phyloP scores from a whole-genome alignment of 169 alveolate species.

The Hammondia hammondi region DNA sequence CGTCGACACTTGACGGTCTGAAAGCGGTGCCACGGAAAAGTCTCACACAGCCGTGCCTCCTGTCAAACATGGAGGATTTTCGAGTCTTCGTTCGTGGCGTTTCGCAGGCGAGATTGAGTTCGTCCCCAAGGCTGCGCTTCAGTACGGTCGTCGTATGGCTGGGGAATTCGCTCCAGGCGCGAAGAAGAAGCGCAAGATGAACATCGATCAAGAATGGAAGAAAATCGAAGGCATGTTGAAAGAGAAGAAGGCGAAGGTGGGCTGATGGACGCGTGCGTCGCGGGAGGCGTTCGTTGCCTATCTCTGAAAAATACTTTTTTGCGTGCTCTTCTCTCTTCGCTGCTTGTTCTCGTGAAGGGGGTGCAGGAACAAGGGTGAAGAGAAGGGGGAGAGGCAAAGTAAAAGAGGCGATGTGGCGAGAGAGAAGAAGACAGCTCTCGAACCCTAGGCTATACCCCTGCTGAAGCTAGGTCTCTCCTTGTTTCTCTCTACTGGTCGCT shows the following conservation, averaged over 20 bases:
- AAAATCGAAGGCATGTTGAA: slow-evolving; percentile 35
- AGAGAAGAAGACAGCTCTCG: no score
- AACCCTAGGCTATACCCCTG: no score
- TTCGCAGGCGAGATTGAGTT: slow-evolving; percentile 41
- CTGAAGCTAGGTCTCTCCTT: no score
- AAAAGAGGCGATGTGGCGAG: no score
- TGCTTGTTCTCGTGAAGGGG: not conserved
- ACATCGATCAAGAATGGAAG: slow-evolving; percentile 58
- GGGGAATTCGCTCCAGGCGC: slow-evolving; percentile 1
- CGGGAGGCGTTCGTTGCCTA: not conserved
- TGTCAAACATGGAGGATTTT: no score
- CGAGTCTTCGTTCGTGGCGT: not conserved
- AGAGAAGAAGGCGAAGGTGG: not conserved
- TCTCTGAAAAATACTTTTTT: not conserved
- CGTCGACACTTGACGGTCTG: no score
- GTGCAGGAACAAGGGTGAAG: no score
- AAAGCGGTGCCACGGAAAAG: no score
- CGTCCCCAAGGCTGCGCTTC: slow-evolving; percentile 52
- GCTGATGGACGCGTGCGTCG: not conserved
- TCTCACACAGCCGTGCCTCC: no score
- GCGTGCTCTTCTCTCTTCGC: not conserved
- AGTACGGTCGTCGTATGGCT: slow-evolving; percentile 40
- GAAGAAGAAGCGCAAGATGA: slow-evolving; percentile 39
- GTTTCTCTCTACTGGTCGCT: no score
- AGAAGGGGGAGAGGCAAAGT: no score